Evolutionary conservation across 2,329 filamentous ascomycete species (phyloP).

Genomic region (Cordyceps sp.): DNA sequence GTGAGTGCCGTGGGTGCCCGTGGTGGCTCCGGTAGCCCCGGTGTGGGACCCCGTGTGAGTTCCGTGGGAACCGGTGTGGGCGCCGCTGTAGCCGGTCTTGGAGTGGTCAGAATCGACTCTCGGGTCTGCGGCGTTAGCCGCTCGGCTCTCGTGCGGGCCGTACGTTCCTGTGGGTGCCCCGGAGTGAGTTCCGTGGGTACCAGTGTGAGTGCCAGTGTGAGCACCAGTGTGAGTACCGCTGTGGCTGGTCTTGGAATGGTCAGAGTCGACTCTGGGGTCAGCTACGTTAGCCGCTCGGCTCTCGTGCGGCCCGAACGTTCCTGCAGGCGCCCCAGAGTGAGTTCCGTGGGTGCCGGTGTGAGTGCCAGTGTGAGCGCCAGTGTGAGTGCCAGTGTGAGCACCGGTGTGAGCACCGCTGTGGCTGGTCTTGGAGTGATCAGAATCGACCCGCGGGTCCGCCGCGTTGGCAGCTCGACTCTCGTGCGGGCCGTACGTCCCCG

Average conservation of each 20-base stretch:
- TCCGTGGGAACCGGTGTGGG: conserved; percentile 5
- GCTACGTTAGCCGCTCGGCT: conserved; percentile 27
- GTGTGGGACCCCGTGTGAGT: conserved; percentile 6
- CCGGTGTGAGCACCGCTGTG: conserved; percentile 8
- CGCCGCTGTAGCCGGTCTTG: conserved; percentile 7
- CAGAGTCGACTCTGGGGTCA: conserved; percentile 34
- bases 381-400: neutral
- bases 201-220: neutral
- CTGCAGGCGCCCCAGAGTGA: conserved; percentile 6
- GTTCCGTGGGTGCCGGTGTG: conserved; percentile 1
- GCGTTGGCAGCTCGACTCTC: conserved; percentile 26
- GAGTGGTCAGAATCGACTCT: conserved; percentile 32
- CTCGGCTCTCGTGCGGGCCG: conserved; percentile 25
- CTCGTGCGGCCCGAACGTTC: conserved; percentile 22
- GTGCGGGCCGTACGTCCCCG: conserved; percentile 24
- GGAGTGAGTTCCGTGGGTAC: conserved; percentile 4
- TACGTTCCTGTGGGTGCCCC: conserved; percentile 9
- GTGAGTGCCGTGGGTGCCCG: conserved; percentile 12
- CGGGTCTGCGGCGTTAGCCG: conserved; percentile 32
- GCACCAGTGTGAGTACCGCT: neutral
- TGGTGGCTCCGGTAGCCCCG: conserved; percentile 6
- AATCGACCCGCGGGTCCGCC: conserved; percentile 32
- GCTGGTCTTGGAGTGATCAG: conserved; percentile 24
- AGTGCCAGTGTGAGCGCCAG: conserved; percentile 1
- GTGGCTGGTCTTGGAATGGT: conserved; percentile 20